phyloP scores from a whole-genome alignment of 2,329 filamentous ascomycete genomes.

The Exophiala mesophila region DNA sequence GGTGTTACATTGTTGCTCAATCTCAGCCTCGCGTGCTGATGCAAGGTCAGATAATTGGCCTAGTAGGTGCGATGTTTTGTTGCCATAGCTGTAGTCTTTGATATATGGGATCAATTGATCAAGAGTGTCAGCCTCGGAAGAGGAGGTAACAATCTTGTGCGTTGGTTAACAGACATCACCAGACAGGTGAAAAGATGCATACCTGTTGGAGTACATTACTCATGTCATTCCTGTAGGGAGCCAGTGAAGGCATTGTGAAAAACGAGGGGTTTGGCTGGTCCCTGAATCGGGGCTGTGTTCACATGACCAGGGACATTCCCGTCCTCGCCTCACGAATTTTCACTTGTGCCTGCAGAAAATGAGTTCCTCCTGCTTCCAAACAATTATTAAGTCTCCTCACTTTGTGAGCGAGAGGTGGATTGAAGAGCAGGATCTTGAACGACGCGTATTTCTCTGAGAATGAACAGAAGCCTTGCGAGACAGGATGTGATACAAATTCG shows the following conservation, averaged over 20 bases:
- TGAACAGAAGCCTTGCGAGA: too few relatives aligned
- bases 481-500: too few relatives aligned
- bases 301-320: too few relatives aligned
- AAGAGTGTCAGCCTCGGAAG: slow-evolving; percentile 87
- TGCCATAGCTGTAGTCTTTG: slow-evolving; percentile 77
- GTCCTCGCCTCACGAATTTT: too few relatives aligned
- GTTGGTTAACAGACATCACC: slow-evolving; percentile 8
- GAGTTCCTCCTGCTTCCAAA: too few relatives aligned
- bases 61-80: slow-evolving; percentile 67
- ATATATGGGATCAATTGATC: slow-evolving; percentile 93
- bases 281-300: too few relatives aligned
- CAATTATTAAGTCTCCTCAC: too few relatives aligned
- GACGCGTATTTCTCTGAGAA: too few relatives aligned
- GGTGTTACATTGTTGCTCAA: slow-evolving; percentile 88
- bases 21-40: slow-evolving; percentile 80
- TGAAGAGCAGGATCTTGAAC: too few relatives aligned
- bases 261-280: too few relatives aligned
- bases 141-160: slow-evolving; percentile 78
- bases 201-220: slow-evolving; percentile 39
- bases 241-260: slow-evolving; percentile 33
- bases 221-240: slow-evolving; percentile 33
- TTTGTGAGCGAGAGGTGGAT: too few relatives aligned
- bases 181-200: not conserved
- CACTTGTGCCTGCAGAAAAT: too few relatives aligned
- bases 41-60: slow-evolving; percentile 77